Base-by-base conservation (phyloP, 2,329 filamentous ascomycete genomes). In the Phoma herbarum region DNA sequence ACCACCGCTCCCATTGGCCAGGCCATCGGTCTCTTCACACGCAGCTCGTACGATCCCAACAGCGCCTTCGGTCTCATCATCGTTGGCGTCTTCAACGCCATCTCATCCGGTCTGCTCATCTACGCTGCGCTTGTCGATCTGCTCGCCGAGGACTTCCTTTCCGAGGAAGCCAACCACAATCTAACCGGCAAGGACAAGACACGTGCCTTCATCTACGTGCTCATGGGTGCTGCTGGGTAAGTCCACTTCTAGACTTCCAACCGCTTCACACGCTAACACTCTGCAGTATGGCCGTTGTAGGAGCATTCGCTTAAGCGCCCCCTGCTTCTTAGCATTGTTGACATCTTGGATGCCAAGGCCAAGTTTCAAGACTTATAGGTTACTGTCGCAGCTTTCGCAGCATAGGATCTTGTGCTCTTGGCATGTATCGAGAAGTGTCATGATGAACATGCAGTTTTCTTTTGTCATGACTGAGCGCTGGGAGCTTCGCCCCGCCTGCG, bases 1-100 rank as follows among this genome's bases (percentile, higher is more conserved):
- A 85, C 83, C 9, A 89, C 87, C 0, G 85, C 85, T 0, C 87
- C 87, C 3, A 84, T 89, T 43, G 87, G 87, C 0, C 86, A 89
- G 67, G 86, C 86, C 9, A 88, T 89, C 58, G 87, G 87, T 23
- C 79, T 89, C 10, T 62, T 80, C 5, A 84, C 85, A 1, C 80
- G 84, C 53, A 83, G 82, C 66, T 79, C 80, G 3, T 89, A 89
- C 61, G 86, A 89, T 56, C 86, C 86, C 0, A 82, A 86, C 59
- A 87, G 85, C 55, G 86, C 86, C 9, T 85, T 88, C 56, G 87
- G 86, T 29, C 72, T 89, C 26, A 86, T 89, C 58, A 83, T 89
- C 48, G 86, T 89, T 11, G 87, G 87, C 44, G 73, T 86, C 0
- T 89, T 88, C 75, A 89, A 89, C 66, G 85, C 87, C 25, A 88